Evolutionary conservation across 768 basidiomycete genomes (phyloP).

Genomic region (Kwoniella sp.): DNA sequence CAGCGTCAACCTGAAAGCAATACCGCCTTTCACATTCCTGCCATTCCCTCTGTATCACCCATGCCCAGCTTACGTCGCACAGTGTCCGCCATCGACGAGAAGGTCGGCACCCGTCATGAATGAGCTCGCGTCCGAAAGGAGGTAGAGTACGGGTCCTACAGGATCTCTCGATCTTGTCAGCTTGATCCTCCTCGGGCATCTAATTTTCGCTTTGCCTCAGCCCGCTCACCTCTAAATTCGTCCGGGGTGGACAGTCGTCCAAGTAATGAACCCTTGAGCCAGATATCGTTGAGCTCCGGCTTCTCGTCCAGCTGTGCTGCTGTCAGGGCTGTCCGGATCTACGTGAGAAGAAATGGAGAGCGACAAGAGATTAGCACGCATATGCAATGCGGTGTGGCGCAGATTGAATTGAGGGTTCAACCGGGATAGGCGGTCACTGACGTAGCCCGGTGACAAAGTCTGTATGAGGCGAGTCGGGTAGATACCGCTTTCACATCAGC

Average conservation of each 20-base stretch:
- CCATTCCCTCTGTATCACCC: too few relatives aligned
- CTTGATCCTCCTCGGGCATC: not conserved
- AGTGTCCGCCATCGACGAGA: constrained; percentile 42
- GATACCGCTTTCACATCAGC: not conserved
- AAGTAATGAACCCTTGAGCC: constrained; percentile 34
- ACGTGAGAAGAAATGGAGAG: too few relatives aligned
- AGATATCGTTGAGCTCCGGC: constrained; percentile 37
- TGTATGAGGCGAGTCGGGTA: constrained; percentile 1
- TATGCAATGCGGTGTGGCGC: too few relatives aligned
- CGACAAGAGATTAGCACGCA: not conserved
- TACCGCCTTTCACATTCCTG: too few relatives aligned
- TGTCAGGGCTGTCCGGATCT: constrained; percentile 34
- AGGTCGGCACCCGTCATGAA: constrained; percentile 51
- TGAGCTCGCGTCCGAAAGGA: constrained; percentile 47
- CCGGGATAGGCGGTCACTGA: constrained; percentile 21
- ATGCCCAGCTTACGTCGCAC: constrained; percentile 22
- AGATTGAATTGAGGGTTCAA: not conserved
- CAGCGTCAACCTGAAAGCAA: too few relatives aligned
- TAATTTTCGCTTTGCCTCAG: too few relatives aligned
- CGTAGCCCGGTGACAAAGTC: constrained; percentile 39
- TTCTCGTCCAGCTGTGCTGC: constrained; percentile 35
- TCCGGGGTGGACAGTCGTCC: constrained; percentile 37
- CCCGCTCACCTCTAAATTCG: constrained; percentile 36
- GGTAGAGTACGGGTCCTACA: constrained; percentile 41
- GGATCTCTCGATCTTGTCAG: not conserved